phyloP scores from a whole-genome alignment of 441 rosid genomes.

The Gossypium aridum region DNA sequence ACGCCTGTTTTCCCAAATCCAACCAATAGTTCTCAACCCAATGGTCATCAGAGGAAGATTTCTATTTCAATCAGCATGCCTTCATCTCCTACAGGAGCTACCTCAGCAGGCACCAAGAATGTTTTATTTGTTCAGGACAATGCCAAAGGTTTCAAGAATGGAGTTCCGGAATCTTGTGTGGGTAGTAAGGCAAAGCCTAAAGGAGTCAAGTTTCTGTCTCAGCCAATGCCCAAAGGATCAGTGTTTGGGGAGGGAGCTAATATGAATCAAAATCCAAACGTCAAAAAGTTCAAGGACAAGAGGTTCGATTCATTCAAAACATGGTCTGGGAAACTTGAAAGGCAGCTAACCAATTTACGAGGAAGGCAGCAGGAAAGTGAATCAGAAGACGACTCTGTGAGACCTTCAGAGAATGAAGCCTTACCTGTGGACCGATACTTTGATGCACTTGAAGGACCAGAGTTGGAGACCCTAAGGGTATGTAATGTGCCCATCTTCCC shows the following conservation, averaged over 20 bases:
- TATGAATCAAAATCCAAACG: constrained; percentile 18
- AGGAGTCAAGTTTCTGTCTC: constrained; percentile 37
- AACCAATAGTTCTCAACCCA: neutral
- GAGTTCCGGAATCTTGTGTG: too few species aligned
- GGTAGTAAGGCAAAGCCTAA: constrained; percentile 1
- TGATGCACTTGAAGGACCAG: constrained; percentile 84
- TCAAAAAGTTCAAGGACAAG: constrained; percentile 37
- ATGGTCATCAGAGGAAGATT: constrained; percentile 18
- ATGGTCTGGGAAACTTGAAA: constrained; percentile 78
- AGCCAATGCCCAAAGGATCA: constrained; percentile 54
- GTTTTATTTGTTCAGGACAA: constrained; percentile 14
- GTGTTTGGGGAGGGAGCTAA: constrained; percentile 17
- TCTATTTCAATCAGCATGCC: constrained; percentile 59
- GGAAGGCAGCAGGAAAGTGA: constrained; percentile 36
- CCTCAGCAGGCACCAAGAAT: constrained; percentile 1
- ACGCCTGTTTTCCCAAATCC: constrained; percentile 6
- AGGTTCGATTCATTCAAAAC: constrained; percentile 77
- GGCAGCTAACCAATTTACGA: constrained; percentile 51
- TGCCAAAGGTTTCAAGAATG: neutral
- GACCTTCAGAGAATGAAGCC: constrained; percentile 29
- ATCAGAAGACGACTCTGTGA: constrained; percentile 13
- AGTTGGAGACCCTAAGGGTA: constrained; percentile 76
- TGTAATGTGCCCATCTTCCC: neutral
- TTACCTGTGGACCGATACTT: constrained; percentile 67
- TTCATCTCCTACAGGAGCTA: constrained; percentile 25